Percentiles rank a stretch among this genome's conserved stretches.
Conservation (phyloP, 306 rosid genomes). For the Dalbergia oliveri region DNA sequence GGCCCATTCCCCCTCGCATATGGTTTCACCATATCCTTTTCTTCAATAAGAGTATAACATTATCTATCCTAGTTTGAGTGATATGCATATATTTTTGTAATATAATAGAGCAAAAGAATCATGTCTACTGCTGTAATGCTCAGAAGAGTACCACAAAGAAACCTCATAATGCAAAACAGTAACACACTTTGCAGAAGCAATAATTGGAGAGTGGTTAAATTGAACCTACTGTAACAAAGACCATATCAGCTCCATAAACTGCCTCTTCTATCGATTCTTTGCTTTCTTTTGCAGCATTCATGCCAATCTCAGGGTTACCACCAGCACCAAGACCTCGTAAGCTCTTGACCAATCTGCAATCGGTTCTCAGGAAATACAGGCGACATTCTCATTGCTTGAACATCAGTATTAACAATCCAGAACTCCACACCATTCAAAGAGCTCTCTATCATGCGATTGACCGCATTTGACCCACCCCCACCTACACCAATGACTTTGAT, state of each 20-base stretch:
- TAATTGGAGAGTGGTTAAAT: constrained; percentile 47
- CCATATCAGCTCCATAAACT: constrained; percentile 94
- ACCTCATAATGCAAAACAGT: constrained; percentile 30
- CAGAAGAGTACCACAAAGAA: constrained; percentile 14
- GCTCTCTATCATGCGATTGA: constrained; percentile 98
- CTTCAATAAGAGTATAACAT: background rate
- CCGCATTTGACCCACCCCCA: constrained; percentile 98
- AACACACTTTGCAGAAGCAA: constrained; percentile 43
- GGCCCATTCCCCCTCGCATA: constrained; percentile 35
- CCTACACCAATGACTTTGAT: constrained; percentile 96
- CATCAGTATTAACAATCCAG: constrained; percentile 94
- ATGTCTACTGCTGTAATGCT: background rate
- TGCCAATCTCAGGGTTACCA: constrained; percentile 98
- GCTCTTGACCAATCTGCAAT: constrained; percentile 94
- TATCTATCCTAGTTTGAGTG: constrained; percentile 26
- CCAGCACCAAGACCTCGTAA: constrained; percentile 99
- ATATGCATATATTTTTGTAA: constrained; percentile 1
- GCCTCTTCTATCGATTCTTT: constrained; percentile 86
- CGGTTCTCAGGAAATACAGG: constrained; percentile 82
- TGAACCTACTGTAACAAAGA: constrained; percentile 91
- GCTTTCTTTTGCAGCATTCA: constrained; percentile 99
- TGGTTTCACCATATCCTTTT: constrained; percentile 17
- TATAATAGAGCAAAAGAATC: constrained; percentile 29
- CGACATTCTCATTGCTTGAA: constrained; percentile 98
- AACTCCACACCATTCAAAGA: constrained; percentile 96